Conservation (phyloP, 2,329 filamentous ascomycete species). For the Acrocalymma vagum region DNA sequence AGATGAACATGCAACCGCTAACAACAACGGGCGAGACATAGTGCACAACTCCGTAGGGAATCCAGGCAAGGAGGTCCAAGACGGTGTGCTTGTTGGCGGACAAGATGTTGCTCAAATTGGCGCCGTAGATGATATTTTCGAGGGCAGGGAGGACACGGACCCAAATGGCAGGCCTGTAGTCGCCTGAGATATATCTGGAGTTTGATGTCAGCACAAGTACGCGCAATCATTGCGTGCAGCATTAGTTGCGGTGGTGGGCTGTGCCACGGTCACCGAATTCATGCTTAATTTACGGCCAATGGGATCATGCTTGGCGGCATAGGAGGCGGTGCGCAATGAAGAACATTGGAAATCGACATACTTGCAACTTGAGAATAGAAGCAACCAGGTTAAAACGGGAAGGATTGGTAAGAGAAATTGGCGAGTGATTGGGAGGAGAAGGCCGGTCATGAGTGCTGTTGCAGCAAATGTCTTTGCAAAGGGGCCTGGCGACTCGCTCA, state of each 20-base stretch:
- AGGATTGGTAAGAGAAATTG: conserved; percentile 92
- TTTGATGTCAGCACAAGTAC: conserved; percentile 23
- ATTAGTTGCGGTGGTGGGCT: too few species aligned
- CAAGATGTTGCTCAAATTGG: conserved; percentile 94
- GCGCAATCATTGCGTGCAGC: too few species aligned
- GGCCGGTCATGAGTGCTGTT: conserved; percentile 70
- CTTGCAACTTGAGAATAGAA: conserved; percentile 94
- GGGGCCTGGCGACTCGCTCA: conserved; percentile 81
- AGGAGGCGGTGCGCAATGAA: too few species aligned
- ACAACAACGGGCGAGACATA: conserved; percentile 86
- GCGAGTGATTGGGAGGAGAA: conserved; percentile 83
- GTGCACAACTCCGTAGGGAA: conserved; percentile 91
- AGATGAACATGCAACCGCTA: conserved; percentile 83
- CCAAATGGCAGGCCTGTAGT: conserved; percentile 93
- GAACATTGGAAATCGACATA: conserved; percentile 67
- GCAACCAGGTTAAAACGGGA: conserved; percentile 83
- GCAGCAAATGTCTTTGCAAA: conserved; percentile 78
- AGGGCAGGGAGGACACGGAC: conserved; percentile 92
- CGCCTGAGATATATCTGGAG: conserved; percentile 82
- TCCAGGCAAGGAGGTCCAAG: conserved; percentile 88
- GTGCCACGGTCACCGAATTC: too few species aligned
- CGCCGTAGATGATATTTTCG: conserved; percentile 95
- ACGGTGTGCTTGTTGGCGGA: conserved; percentile 86
- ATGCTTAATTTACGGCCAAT: too few species aligned
- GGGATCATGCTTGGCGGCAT: too few species aligned